A percentile compares a stretch with the other conserved stretches of the same genome.
Conservation (phyloP, 2,329 filamentous ascomycete genomes). For the Rutstroemia sp. region DNA sequence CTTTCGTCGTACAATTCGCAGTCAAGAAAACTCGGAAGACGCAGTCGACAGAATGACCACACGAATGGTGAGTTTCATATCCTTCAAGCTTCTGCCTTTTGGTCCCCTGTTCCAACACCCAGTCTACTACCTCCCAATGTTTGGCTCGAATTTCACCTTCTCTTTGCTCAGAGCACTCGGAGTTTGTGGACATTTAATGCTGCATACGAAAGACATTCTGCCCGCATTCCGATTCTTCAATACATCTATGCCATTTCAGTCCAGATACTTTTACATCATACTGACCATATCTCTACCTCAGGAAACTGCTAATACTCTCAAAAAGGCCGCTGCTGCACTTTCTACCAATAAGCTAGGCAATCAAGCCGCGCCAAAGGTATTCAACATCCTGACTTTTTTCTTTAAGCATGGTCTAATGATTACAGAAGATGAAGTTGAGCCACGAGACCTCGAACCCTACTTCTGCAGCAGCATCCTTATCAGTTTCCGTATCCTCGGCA, state of each 20-base stretch:
- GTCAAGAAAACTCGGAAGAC: constrained; percentile 31
- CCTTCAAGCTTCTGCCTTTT: not conserved
- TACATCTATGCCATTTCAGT: not conserved
- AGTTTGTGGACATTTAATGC: not conserved
- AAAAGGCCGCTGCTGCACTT: constrained; percentile 37
- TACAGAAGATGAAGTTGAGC: constrained; percentile 41
- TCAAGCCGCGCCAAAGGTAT: constrained; percentile 45
- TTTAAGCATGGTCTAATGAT: constrained; percentile 22
- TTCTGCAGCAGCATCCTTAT: not conserved
- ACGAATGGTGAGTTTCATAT: constrained; percentile 5
- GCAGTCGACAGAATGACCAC: constrained; percentile 17
- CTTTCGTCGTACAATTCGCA: constrained; percentile 32
- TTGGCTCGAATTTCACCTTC: not conserved
- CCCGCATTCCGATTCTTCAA: not conserved
- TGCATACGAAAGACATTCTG: not conserved
- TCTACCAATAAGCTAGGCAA: constrained; percentile 49
- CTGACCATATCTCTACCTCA: constrained; percentile 14
- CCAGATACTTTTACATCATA: constrained; percentile 7
- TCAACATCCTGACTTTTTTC: constrained; percentile 9
- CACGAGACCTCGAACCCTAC: constrained; percentile 30
- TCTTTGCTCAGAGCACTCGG: not conserved
- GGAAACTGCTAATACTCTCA: constrained; percentile 22
- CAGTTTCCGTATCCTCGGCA: not conserved
- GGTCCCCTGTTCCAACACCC: not conserved
- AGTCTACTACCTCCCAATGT: not conserved